Percentiles rank a stretch among this genome's conserved stretches.
Evolutionary conservation across 371 early-diverging fungal species (phyloP).

Genomic region (Amoeboaphelidium protococcarum): DNA sequence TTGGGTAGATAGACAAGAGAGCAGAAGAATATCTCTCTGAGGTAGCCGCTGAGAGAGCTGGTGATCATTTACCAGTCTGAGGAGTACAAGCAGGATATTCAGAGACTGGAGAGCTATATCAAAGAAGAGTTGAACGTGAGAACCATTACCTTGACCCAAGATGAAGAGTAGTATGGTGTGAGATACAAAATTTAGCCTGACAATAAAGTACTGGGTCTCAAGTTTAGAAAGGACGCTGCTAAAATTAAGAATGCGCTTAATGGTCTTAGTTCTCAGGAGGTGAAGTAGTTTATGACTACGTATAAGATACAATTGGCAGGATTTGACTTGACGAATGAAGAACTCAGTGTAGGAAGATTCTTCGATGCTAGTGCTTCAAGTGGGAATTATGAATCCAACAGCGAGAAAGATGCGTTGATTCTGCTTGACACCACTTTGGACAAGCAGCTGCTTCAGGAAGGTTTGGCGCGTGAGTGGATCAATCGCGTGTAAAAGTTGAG

Average conservation of each 20-base stretch:
- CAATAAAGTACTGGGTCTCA: slow-evolving; percentile 57
- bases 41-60: slow-evolving; percentile 75
- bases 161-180: slow-evolving; percentile 76
- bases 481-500: slow-evolving; percentile 94
- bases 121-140: slow-evolving; percentile 85
- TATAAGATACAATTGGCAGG: slow-evolving; percentile 34
- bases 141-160: slow-evolving; percentile 48
- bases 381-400: slow-evolving; percentile 35
- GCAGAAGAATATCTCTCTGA: slow-evolving; percentile 71
- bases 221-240: slow-evolving; percentile 61
- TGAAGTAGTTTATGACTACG: slow-evolving; percentile 45
- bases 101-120: slow-evolving; percentile 52
- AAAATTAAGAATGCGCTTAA: slow-evolving; percentile 72
- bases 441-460: slow-evolving; percentile 64
- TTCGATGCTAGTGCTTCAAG: slow-evolving; percentile 13
- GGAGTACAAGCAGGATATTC: slow-evolving; percentile 63
- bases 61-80: slow-evolving; percentile 70
- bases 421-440: slow-evolving; percentile 63
- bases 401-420: slow-evolving; percentile 60
- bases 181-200: slow-evolving; percentile 74
- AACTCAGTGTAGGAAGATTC: slow-evolving; percentile 51
- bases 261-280: slow-evolving; percentile 36
- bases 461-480: slow-evolving; percentile 85
- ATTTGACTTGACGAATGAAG: slow-evolving; percentile 45
- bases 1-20: slow-evolving; percentile 87